A percentile compares a stretch with the other conserved stretches of the same genome.
These are phyloP conservation scores for Saturnispora silvae DNA, from an alignment of 805 yeast genomes.

Conservation along the genomic window DNA sequence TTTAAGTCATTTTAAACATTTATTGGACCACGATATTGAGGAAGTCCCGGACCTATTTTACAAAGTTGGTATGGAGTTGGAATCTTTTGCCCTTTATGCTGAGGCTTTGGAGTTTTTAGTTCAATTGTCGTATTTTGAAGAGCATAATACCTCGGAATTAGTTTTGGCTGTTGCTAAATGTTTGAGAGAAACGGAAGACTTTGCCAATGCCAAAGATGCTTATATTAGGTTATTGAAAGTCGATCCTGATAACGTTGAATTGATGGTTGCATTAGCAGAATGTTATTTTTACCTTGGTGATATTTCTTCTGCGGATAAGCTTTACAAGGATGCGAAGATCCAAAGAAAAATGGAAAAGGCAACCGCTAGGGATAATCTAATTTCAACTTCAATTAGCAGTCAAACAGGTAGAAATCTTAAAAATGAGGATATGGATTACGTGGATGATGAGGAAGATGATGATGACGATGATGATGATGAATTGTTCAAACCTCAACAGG, in stretches of 20 bases:
- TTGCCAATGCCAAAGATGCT: constrained; percentile 49
- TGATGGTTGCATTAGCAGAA: constrained; percentile 73
- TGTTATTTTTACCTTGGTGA: constrained; percentile 59
- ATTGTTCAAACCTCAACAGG: constrained; percentile 11
- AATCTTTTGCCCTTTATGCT: constrained; percentile 55
- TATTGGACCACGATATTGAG: constrained; percentile 41
- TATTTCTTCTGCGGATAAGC: constrained; percentile 40
- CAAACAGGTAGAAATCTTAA: constrained; percentile 5
- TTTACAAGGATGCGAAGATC: constrained; percentile 45
- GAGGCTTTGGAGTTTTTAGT: constrained; percentile 64
- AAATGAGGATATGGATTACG: constrained; percentile 7
- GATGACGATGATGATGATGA: constrained; percentile 18
- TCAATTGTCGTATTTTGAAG: constrained; percentile 47
- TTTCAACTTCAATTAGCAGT: constrained; percentile 7
- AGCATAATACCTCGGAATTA: constrained; percentile 40
- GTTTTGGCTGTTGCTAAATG: constrained; percentile 64
- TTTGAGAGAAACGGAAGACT: constrained; percentile 61
- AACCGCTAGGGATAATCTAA: constrained; percentile 19
- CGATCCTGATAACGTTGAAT: constrained; percentile 59
- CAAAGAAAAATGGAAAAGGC: constrained; percentile 26
- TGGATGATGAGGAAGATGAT: constrained; percentile 13
- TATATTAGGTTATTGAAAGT: constrained; percentile 42
- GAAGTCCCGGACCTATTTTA: constrained; percentile 63
- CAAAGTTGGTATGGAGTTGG: constrained; percentile 68
- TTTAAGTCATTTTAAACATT: constrained; percentile 49